Base-by-base conservation (phyloP, 2,329 filamentous ascomycete species). In the Penicillium sp. region DNA sequence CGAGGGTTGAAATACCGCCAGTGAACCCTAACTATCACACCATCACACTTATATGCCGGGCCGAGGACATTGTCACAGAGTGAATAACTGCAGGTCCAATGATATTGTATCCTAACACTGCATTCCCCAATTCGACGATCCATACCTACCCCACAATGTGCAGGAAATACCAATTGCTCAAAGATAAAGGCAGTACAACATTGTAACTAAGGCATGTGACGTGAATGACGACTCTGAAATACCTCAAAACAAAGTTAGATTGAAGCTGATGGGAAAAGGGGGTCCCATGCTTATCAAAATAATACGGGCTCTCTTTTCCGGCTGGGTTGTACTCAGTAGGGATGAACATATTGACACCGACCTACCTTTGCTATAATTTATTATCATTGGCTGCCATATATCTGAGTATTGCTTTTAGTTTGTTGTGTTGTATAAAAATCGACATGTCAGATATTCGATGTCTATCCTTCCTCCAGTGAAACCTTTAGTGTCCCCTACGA, bases 61-160 rank as follows among this genome's bases (percentile, higher is more conserved):
- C 50, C 49, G 44, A 44, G 49, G 46, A 38, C 50, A 51, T 41
- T 40, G 33, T 43, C 40, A 47, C 22, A 7, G 53, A 38, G 37
- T 26, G 54, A 57, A 46, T 43, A 36, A 35, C 46, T 41, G 26
- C 38, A 42, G 50, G 40, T 53, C 63, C 57, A 63, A 66, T 64
- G 45, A 45, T 30, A 50, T 44, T 44, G 45, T 11, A 33, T 50
- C 50, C 50, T 31, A 43, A 40, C 47, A 40, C 53, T 50, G 58
- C 52, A 63, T 44, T 45, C 45, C 48, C 47, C 53, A 36, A 54
- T 59, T 56, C 55, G 60, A 31, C 50, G 61, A 64, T 65, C 63
- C 62, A 58, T 60, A 49, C 61, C 22, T 60, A 49, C 60, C 58
- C 59, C 62, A 65, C 63, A 65, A 19, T n/a, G 38, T 35, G 7